A percentile compares a stretch with the other conserved stretches of the same genome.
phyloP scores from a whole-genome alignment of 192 early-diverging fungal species.

The Coemansia sp. region DNA sequence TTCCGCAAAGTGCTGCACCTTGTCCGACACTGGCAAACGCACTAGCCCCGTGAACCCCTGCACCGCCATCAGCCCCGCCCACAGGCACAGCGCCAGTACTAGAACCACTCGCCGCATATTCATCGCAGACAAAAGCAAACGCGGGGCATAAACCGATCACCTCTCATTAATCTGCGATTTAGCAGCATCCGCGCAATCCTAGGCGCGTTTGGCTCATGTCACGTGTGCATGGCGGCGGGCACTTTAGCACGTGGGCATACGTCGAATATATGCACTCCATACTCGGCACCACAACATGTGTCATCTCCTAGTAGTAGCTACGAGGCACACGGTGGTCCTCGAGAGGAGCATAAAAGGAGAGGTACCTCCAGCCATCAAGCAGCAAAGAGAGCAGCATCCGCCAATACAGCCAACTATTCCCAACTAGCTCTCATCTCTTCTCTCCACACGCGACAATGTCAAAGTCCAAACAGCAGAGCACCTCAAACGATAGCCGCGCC shows the following conservation, averaged over 20 bases:
- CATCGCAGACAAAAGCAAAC: too few species aligned
- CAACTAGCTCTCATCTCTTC: neutral
- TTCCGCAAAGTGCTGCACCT: slow-evolving; percentile 38
- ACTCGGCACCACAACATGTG: neutral
- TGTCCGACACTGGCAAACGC: slow-evolving; percentile 26
- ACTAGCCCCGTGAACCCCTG: slow-evolving; percentile 43
- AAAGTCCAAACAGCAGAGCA: slow-evolving; percentile 3
- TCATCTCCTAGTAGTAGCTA: neutral
- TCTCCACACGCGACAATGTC: neutral
- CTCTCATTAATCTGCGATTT: neutral
- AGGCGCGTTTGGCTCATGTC: slow-evolving; percentile 1
- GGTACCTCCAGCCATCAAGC: neutral
- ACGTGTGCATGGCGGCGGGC: slow-evolving; percentile 1
- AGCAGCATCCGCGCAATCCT: neutral
- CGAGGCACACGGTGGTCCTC: neutral
- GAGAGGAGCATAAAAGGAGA: neutral
- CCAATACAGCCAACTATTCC: neutral
- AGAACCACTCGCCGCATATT: slow-evolving; percentile 5
- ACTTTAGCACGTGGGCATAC: neutral
- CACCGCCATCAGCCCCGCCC: slow-evolving; percentile 25
- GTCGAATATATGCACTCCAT: neutral
- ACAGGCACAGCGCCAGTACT: slow-evolving; percentile 10
- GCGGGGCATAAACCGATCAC: neutral
- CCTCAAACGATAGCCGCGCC: neutral
- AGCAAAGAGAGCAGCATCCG: neutral